Evolutionary conservation across 306 rosid genomes (phyloP), one percentile per base, ranked within the genome.

Genomic region (Rosa chinensis): DNA sequence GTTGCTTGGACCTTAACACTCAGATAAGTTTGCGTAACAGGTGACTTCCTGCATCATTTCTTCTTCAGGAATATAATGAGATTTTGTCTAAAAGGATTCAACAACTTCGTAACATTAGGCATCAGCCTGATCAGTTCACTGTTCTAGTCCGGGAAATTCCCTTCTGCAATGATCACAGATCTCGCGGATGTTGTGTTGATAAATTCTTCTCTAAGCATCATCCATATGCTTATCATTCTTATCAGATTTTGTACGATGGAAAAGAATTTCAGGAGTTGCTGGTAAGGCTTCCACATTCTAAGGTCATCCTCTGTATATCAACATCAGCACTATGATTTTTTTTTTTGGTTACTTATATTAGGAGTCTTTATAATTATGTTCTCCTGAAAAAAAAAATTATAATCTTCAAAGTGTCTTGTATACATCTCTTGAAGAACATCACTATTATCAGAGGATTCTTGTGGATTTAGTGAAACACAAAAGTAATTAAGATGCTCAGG

Each of bases 121-220:
- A 89, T 77, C 90, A 86, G 63, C 90, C 99, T 25, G 93, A 94
- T 80, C 99, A 84, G 76, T 94, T 89, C 82, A 92, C 97, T 37
- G 80, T 92, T 66, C 64, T 91, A 40, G 97, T 89, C 85, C 91
- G 91, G 25, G 94, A 90, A 85, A 86, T 94, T 89, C 99, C 97
- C 23, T 61, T 88, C 48, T 92, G 99, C 85, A 48, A 3, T n/a
- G 83, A 92, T 77, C 94, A 92, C 84, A 86, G 84, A 83, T 88
- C 89, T 55, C 87, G 18, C 0, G 91, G 88, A 58, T 91, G 97
- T 80, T 87, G 63, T 74, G 89, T 89, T 70, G 89, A 91, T 66
- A 93, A 92, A 81, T 92, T 91, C 84, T 92, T 94, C 89, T 84
- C 93, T 23, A 92, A 84, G 66, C 85, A 89, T 74, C 81, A 92